A percentile compares a stretch with the other conserved stretches of the same genome.
These are phyloP conservation scores for Talaromyces sp. DNA, from an alignment of 2,329 filamentous ascomycete species.

Conservation along the genomic window DNA sequence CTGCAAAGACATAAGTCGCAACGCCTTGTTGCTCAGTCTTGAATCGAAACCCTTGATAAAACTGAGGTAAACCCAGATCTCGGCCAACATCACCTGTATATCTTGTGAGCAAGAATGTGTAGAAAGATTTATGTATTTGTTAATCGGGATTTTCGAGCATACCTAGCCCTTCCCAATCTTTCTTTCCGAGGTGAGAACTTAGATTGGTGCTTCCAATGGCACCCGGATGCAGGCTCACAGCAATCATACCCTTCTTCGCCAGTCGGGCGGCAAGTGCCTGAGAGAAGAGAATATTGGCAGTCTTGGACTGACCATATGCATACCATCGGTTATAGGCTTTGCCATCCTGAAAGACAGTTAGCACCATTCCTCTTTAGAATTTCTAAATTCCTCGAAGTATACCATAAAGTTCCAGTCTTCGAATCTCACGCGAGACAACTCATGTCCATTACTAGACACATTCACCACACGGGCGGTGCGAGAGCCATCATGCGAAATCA, in stretches of 20 bases:
- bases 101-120: neutral
- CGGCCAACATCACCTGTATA: neutral
- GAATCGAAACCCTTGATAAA: slow-evolving; percentile 7
- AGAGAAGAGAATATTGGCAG: slow-evolving; percentile 50
- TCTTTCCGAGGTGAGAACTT: slow-evolving; percentile 12
- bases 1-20: slow-evolving; percentile 38
- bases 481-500: slow-evolving; percentile 31
- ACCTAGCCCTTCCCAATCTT: slow-evolving; percentile 14
- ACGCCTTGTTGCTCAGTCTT: slow-evolving; percentile 33
- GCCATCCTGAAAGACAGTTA: slow-evolving; percentile 19
- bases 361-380: neutral
- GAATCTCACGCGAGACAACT: slow-evolving; percentile 46
- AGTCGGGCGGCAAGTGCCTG: slow-evolving; percentile 38
- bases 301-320: slow-evolving; percentile 52
- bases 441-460: slow-evolving; percentile 50
- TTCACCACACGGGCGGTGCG: slow-evolving; percentile 39
- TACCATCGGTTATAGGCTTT: slow-evolving; percentile 36
- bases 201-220: slow-evolving; percentile 26
- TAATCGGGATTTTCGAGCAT: neutral
- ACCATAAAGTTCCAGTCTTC: slow-evolving; percentile 51
- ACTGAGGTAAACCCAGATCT: slow-evolving; percentile 16
- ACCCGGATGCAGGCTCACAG: slow-evolving; percentile 33
- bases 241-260: slow-evolving; percentile 22
- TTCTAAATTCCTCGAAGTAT: neutral
- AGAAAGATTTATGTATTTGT: neutral